Conservation (phyloP, 345 rosid species). For the Litchi chinensis region DNA sequence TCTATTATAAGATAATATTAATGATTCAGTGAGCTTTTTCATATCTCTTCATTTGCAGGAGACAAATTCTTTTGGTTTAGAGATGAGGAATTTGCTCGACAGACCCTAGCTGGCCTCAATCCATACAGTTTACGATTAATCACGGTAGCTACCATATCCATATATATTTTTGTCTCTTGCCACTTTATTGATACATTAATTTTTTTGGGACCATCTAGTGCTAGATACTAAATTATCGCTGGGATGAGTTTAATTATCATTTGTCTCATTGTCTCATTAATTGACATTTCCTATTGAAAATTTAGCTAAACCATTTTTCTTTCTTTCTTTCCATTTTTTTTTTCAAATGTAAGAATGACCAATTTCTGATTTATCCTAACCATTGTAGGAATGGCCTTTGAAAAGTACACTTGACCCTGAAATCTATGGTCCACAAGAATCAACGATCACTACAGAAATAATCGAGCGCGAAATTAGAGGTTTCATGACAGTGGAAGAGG, state of each 20-base stretch:
- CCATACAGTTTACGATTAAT: slow-evolving; percentile 55
- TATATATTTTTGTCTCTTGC: too few relatives aligned
- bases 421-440: slow-evolving; percentile 62
- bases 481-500: slow-evolving; percentile 52
- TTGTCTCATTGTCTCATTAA: neutral
- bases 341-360: neutral
- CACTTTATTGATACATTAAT: too few relatives aligned
- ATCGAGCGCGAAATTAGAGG: slow-evolving; percentile 59
- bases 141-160: slow-evolving; percentile 32
- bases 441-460: slow-evolving; percentile 64
- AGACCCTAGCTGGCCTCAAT: slow-evolving; percentile 57
- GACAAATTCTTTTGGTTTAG: slow-evolving; percentile 6
- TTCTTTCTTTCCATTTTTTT: too few relatives aligned
- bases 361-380: neutral
- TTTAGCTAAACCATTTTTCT: neutral
- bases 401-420: slow-evolving; percentile 66
- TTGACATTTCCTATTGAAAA: neutral
- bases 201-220: too few relatives aligned
- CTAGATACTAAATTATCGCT: too few relatives aligned
- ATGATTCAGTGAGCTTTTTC: too few relatives aligned
- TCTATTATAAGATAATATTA: too few relatives aligned
- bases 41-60: neutral
- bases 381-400: slow-evolving; percentile 78
- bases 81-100: slow-evolving; percentile 4
- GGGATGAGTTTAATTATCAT: too few relatives aligned